These are phyloP conservation scores for Vaucheria bursata DNA, from an alignment of 352 stramenopile genomes.

Conservation along the genomic window DNA sequence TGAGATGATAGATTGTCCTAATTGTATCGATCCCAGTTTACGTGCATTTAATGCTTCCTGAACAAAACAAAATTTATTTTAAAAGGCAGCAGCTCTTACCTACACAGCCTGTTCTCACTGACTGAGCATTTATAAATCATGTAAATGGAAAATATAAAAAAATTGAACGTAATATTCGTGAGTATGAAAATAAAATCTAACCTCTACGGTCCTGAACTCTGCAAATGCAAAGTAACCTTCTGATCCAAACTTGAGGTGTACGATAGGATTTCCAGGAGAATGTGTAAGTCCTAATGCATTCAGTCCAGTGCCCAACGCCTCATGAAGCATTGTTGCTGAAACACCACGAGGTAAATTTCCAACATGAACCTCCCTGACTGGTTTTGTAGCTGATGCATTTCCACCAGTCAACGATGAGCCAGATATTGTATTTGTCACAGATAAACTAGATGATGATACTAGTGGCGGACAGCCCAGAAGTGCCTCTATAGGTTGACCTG, in stretches of 20 bases:
- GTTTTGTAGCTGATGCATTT: slow-evolving; percentile 20
- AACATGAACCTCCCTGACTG: slow-evolving; percentile 30
- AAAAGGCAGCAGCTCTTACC: no score
- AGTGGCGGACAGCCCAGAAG: no score
- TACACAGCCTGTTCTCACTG: no score
- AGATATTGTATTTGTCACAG: neutral
- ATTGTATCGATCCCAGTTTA: neutral
- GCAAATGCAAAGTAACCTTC: slow-evolving; percentile 11
- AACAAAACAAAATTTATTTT: neutral
- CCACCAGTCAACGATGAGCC: neutral
- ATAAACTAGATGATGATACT: no score
- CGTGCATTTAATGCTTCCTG: neutral
- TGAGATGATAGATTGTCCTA: no score
- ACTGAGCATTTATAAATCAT: no score
- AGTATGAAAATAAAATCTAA: neutral
- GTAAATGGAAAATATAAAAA: neutral
- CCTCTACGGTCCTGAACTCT: slow-evolving; percentile 12
- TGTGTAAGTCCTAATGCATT: neutral
- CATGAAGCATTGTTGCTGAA: slow-evolving; percentile 30
- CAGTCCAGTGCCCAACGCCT: slow-evolving; percentile 6
- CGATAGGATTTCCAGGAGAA: neutral
- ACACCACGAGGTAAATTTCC: slow-evolving; percentile 33
- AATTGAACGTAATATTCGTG: neutral
- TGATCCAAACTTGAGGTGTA: neutral
- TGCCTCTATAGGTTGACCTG: neutral